Conservation (phyloP, 1,139 yeast species). For the Pichia kudriavzevii region DNA sequence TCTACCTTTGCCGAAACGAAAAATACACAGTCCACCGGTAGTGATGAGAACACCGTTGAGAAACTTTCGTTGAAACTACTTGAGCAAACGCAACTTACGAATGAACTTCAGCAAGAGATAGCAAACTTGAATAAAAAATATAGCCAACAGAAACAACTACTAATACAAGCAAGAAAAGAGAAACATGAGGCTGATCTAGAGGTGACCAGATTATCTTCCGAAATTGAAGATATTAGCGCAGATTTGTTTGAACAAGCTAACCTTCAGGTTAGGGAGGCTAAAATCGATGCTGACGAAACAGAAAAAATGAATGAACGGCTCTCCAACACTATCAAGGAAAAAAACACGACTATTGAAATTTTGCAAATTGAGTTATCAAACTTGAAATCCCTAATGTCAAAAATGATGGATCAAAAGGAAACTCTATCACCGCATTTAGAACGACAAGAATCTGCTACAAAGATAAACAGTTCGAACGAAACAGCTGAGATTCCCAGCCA, state of each 20-base stretch:
- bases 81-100: constrained; percentile 22
- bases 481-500: no score
- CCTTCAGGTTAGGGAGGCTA: constrained; percentile 68
- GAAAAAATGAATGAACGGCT: constrained; percentile 43
- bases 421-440: no score
- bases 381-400: constrained; percentile 50
- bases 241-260: constrained; percentile 71
- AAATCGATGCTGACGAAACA: constrained; percentile 33
- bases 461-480: no score
- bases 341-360: constrained; percentile 58
- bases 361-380: constrained; percentile 64
- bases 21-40: no score
- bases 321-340: constrained; percentile 61
- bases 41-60: no score
- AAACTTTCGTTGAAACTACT: constrained; percentile 21
- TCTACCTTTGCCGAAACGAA: no score
- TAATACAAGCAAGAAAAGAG: constrained; percentile 12
- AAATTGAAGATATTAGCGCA: constrained; percentile 71
- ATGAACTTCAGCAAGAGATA: constrained; percentile 24
- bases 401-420: no score
- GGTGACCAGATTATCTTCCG: constrained; percentile 41
- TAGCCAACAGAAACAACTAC: constrained; percentile 20
- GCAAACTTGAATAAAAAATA: constrained; percentile 31
- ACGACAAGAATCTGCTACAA: background rate
- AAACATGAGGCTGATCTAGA: constrained; percentile 42